phyloP scores from a whole-genome alignment of 768 basidiomycete genomes.

The Panaeolus papilionaceus region DNA sequence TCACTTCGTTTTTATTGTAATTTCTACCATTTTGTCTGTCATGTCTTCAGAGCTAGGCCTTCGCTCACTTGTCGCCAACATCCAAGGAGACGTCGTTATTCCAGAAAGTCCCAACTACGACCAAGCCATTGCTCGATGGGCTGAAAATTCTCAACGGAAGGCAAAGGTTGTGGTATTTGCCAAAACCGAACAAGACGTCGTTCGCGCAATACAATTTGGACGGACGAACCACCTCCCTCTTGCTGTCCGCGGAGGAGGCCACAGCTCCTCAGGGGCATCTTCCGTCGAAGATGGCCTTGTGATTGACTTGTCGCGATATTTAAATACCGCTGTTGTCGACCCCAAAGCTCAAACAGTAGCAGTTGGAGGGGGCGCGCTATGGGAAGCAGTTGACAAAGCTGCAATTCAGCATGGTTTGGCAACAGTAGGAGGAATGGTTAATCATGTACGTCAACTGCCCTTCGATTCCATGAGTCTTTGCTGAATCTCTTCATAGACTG shows the following conservation, averaged over 20 bases:
- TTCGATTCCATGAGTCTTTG: constrained; percentile 1
- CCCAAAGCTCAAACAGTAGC: constrained; percentile 43
- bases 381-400: constrained; percentile 51
- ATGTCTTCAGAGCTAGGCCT: too few relatives aligned
- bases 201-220: constrained; percentile 42
- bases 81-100: constrained; percentile 52
- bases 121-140: constrained; percentile 51
- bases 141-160: constrained; percentile 42
- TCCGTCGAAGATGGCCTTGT: constrained; percentile 54
- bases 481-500: constrained; percentile 40
- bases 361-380: constrained; percentile 53
- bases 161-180: constrained; percentile 51
- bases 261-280: constrained; percentile 48
- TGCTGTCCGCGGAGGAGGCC: constrained; percentile 56
- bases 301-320: constrained; percentile 52
- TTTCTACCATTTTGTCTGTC: too few relatives aligned
- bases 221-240: constrained; percentile 39
- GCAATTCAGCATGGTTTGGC: constrained; percentile 52
- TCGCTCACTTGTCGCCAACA: neutral
- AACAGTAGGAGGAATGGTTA: constrained; percentile 53
- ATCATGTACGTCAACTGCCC: constrained; percentile 46
- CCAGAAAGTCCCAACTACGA: constrained; percentile 42
- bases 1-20: too few relatives aligned
- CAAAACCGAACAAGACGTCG: constrained; percentile 48
- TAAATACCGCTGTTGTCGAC: constrained; percentile 45